Base-by-base conservation (phyloP, 768 basidiomycete species). In the Floccularia luteovirens region DNA sequence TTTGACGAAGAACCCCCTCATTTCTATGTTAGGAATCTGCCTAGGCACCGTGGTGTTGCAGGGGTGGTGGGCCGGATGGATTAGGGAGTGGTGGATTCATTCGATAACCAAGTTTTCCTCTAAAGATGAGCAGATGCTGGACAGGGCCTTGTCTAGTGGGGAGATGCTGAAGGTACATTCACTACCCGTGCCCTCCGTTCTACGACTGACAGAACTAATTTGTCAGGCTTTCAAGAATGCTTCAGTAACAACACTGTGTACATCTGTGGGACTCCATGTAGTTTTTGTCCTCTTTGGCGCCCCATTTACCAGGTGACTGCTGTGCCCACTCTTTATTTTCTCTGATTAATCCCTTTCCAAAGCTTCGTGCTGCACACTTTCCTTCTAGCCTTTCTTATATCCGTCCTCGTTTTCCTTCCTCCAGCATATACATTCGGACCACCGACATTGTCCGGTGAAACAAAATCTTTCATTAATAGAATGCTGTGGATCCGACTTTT, bases 401-500 rank as follows among this genome's bases (percentile, higher is more conserved):
- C 89, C 2, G 48, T 83, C 24, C 64, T 92, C 46, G 66, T 70
- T 11, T 64, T 77, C 11, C 84, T 82, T 48, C 67, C 82, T 0
- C 79, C 88, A 7, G 72, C 78, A 2, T 87, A 84, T 53, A 68
- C 77, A 2, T 64, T 90, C 13, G 87, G 87, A 5, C 46, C 66
- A 2, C 84, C 87, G 0, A 70, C 69, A 25, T 47, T 75, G 12
- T 58, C 60, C 16, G 57, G 55, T 14, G 61, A 64, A 33, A 59
- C 66, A 5, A 53, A 59, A 12, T 67, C 79, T 1, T 51, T 79
- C 24, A 57, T 76, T 39, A 72, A 69, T 32, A 70, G 82, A 31
- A 67, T 80, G 54, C 73, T 74, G 4, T 90, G 89, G 83, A 69
- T 77, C 17, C 74, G 87, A 36, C 65, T 97, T 28, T 92, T 93